Evolutionary conservation across 768 basidiomycete species (phyloP).

Genomic region (Leccinum truebloodii): DNA sequence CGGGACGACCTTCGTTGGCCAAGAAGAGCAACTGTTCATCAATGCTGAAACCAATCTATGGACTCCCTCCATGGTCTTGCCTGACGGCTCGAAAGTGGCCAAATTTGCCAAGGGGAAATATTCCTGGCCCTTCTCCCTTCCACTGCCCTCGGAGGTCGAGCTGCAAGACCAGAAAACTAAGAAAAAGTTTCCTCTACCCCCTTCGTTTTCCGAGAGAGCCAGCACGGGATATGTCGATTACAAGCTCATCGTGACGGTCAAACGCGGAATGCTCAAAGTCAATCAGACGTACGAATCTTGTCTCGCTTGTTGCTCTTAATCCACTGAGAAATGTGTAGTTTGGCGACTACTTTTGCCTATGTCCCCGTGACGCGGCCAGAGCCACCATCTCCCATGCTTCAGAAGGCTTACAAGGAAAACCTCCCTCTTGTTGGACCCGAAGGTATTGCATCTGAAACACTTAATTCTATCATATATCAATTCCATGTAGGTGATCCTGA

Average conservation of each 20-base stretch:
- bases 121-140: slow-evolving; percentile 50
- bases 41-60: slow-evolving; percentile 45
- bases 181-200: slow-evolving; percentile 45
- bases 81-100: slow-evolving; percentile 23
- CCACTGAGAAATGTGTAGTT: slow-evolving; percentile 20
- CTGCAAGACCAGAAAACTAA: slow-evolving; percentile 40
- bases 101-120: slow-evolving; percentile 46
- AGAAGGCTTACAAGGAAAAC: slow-evolving; percentile 38
- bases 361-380: slow-evolving; percentile 35
- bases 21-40: slow-evolving; percentile 53
- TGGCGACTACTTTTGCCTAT: slow-evolving; percentile 36
- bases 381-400: slow-evolving; percentile 37
- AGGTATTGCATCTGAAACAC: slow-evolving; percentile 5
- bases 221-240: slow-evolving; percentile 61
- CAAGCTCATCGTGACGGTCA: slow-evolving; percentile 49
- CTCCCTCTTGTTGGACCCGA: slow-evolving; percentile 38
- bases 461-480: not conserved
- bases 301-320: not conserved
- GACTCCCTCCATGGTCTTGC: slow-evolving; percentile 32
- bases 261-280: slow-evolving; percentile 47
- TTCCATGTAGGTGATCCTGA: slow-evolving; percentile 35
- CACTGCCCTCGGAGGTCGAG: slow-evolving; percentile 44
- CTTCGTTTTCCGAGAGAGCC: slow-evolving; percentile 55
- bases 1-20: slow-evolving; percentile 54
- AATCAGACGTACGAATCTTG: slow-evolving; percentile 45